These are phyloP conservation scores for Nannizziopsis arthrosporioides DNA, from an alignment of 2,329 filamentous ascomycete species.

Conservation along the genomic window DNA sequence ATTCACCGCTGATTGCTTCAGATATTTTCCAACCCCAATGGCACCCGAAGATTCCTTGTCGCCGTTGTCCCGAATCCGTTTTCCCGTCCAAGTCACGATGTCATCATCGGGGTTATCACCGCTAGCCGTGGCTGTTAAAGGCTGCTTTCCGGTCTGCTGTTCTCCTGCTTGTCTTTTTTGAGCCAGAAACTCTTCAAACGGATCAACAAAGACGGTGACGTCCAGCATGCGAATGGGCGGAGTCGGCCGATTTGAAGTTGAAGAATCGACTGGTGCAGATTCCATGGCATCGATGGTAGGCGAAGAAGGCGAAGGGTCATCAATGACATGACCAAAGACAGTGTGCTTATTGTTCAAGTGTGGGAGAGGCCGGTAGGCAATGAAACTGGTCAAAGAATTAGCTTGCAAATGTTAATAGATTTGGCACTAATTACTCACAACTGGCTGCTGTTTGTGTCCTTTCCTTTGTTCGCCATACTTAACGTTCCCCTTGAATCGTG, in stretches of 20 bases:
- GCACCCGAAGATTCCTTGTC: conserved; percentile 38
- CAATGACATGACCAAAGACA: conserved; percentile 81
- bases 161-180: conserved; percentile 56
- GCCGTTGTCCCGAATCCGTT: conserved; percentile 60
- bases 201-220: conserved; percentile 78
- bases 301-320: conserved; percentile 43
- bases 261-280: conserved; percentile 57
- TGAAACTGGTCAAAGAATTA: conserved; percentile 46
- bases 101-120: conserved; percentile 58
- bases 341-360: conserved; percentile 94
- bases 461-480: conserved; percentile 97
- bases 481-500: conserved; percentile 70
- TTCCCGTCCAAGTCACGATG: conserved; percentile 89
- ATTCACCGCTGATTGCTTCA: conserved; percentile 47
- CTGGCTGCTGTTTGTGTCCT: conserved; percentile 91
- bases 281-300: conserved; percentile 59
- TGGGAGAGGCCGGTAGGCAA: conserved; percentile 71
- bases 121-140: conserved; percentile 2
- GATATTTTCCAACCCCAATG: conserved; percentile 63
- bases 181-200: conserved; percentile 85
- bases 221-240: conserved; percentile 72
- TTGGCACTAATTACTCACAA: conserved; percentile 42
- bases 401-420: background rate
- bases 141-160: conserved; percentile 15
- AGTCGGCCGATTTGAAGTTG: conserved; percentile 59